A percentile compares a stretch with the other conserved stretches of the same genome.
Conservation (phyloP, 1,139 yeast species). For the Pichia sp. region DNA sequence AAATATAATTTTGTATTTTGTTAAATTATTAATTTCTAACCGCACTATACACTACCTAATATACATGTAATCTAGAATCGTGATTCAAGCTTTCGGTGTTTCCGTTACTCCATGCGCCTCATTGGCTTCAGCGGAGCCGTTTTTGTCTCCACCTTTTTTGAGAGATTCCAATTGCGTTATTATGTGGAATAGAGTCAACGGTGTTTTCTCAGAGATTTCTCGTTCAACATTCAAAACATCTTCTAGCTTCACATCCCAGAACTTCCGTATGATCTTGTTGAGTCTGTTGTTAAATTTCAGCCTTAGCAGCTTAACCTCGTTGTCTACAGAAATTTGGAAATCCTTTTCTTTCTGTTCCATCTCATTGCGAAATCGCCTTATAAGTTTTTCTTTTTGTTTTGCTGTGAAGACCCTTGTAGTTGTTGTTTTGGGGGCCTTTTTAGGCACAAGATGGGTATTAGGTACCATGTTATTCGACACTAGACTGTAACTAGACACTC, state of each 20-base stretch:
- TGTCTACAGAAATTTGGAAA: slow-evolving; percentile 32
- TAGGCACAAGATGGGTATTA: not conserved
- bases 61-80: not conserved
- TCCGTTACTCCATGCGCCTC: not conserved
- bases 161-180: slow-evolving; percentile 36
- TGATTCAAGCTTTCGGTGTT: not conserved
- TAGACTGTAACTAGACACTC: too few species aligned
- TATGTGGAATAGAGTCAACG: slow-evolving; percentile 28
- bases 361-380: slow-evolving; percentile 31
- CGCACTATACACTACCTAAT: not conserved
- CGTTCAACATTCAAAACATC: slow-evolving; percentile 44
- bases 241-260: slow-evolving; percentile 40
- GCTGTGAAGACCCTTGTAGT: slow-evolving; percentile 28
- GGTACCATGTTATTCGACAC: not conserved
- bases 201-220: slow-evolving; percentile 35
- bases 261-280: slow-evolving; percentile 38
- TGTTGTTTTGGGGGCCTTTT: not conserved
- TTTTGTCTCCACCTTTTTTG: slow-evolving; percentile 28
- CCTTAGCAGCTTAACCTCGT: slow-evolving; percentile 30
- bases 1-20: slow-evolving; percentile 1
- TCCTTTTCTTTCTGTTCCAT: slow-evolving; percentile 25
- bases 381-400: slow-evolving; percentile 38
- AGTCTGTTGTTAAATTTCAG: slow-evolving; percentile 36
- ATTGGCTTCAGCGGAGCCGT: not conserved
- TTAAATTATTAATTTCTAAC: not conserved